These are phyloP conservation scores for Polygonum maritimum DNA, from an alignment of 148 eudicot species.

Conservation along the genomic window DNA sequence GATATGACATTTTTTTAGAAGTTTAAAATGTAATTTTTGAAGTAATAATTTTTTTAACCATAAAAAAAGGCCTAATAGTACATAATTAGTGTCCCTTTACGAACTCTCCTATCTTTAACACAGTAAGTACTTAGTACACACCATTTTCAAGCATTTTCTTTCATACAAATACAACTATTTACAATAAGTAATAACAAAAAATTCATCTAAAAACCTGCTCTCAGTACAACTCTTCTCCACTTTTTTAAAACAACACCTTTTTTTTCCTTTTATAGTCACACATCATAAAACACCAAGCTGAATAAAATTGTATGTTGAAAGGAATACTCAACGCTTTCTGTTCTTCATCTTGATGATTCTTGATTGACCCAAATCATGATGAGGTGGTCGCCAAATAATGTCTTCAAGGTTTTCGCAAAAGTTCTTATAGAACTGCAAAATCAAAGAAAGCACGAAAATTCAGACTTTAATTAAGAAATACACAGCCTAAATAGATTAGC, in stretches of 20 bases:
- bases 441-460: not conserved
- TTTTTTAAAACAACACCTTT: not conserved
- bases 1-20: no score
- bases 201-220: not conserved
- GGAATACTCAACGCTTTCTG: constrained; percentile 28
- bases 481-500: not conserved
- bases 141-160: not conserved
- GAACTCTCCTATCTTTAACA: not conserved
- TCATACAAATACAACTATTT: not conserved
- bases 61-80: not conserved
- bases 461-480: not conserved
- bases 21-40: no score
- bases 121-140: not conserved
- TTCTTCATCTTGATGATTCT: constrained; percentile 51
- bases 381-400: constrained; percentile 79
- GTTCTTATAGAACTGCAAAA: constrained; percentile 67
- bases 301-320: not conserved
- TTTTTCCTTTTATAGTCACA: not conserved
- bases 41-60: no score
- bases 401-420: constrained; percentile 90
- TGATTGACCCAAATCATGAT: constrained; percentile 41
- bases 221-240: not conserved
- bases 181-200: not conserved
- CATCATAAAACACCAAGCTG: not conserved
- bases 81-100: not conserved